A percentile compares a stretch with the other conserved stretches of the same genome.
phyloP scores from a whole-genome alignment of 2,329 filamentous ascomycete species.

The Arthrobotrys iridis region DNA sequence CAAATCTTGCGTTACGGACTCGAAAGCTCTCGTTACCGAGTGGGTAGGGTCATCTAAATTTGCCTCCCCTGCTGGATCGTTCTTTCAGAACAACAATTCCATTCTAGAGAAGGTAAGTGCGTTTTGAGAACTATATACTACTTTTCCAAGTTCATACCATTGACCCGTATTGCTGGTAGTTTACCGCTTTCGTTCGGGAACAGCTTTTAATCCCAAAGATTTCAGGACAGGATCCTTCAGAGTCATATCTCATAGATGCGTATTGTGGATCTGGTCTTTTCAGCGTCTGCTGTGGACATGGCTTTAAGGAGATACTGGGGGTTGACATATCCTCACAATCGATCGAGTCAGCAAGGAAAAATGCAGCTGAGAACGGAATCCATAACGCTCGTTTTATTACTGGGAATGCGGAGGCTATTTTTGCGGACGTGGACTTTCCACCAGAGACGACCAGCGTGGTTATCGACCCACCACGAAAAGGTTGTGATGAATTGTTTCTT shows the following conservation, averaged over 20 bases:
- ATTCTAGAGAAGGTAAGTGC: conserved; percentile 73
- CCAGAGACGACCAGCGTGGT: conserved; percentile 89
- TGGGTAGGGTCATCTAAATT: conserved; percentile 87
- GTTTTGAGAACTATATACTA: not conserved
- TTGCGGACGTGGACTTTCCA: conserved; percentile 77
- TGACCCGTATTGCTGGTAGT: too few species aligned
- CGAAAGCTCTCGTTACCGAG: conserved; percentile 83
- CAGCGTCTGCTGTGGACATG: conserved; percentile 87
- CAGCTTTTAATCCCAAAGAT: conserved; percentile 59
- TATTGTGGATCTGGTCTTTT: conserved; percentile 98
- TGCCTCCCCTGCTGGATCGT: conserved; percentile 88
- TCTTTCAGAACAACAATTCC: conserved; percentile 99
- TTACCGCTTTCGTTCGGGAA: conserved; percentile 57
- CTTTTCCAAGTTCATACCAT: not conserved
- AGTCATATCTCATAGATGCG: conserved; percentile 93
- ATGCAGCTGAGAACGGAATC: conserved; percentile 80
- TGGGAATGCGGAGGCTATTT: conserved; percentile 84
- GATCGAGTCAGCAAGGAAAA: conserved; percentile 80
- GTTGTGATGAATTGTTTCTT: conserved; percentile 87
- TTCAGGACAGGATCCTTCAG: conserved; percentile 62
- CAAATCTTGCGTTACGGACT: conserved; percentile 89
- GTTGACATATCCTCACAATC: conserved; percentile 87
- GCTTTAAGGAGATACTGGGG: conserved; percentile 66
- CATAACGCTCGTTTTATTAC: conserved; percentile 84
- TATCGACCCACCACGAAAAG: conserved; percentile 95